A percentile compares a stretch with the other conserved stretches of the same genome.
phyloP scores from a whole-genome alignment of 805 yeast genomes.

The Zygosaccharomyces gambellarensis region DNA sequence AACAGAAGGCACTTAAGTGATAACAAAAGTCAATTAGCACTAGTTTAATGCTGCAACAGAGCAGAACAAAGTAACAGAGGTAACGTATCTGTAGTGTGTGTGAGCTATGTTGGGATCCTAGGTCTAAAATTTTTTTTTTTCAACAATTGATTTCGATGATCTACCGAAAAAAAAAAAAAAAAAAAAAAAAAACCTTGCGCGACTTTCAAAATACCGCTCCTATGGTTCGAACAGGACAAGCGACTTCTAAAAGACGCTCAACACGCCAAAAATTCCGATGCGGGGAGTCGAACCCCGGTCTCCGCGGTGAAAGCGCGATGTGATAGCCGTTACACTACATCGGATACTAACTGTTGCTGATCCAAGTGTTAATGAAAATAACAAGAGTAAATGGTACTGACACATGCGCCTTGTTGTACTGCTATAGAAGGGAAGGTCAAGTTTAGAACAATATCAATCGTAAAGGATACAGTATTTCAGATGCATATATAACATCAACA shows the following conservation, averaged over 20 bases:
- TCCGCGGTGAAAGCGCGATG: slow-evolving; percentile 35
- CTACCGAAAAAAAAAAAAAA: neutral
- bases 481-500: no score
- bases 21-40: neutral
- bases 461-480: neutral
- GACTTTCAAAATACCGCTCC: neutral
- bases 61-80: neutral
- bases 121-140: neutral
- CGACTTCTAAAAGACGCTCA: neutral
- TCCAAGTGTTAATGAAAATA: no score
- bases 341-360: slow-evolving; percentile 14
- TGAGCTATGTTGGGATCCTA: neutral
- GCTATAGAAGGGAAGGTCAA: neutral
- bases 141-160: neutral
- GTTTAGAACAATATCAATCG: neutral
- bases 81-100: no score
- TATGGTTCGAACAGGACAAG: neutral
- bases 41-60: neutral
- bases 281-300: slow-evolving; percentile 38
- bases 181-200: neutral
- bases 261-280: slow-evolving; percentile 22
- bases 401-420: no score
- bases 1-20: neutral
- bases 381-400: no score
- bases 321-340: slow-evolving; percentile 37